Base-by-base conservation (phyloP, 768 basidiomycete genomes). In the Ephemerocybe angulata region DNA sequence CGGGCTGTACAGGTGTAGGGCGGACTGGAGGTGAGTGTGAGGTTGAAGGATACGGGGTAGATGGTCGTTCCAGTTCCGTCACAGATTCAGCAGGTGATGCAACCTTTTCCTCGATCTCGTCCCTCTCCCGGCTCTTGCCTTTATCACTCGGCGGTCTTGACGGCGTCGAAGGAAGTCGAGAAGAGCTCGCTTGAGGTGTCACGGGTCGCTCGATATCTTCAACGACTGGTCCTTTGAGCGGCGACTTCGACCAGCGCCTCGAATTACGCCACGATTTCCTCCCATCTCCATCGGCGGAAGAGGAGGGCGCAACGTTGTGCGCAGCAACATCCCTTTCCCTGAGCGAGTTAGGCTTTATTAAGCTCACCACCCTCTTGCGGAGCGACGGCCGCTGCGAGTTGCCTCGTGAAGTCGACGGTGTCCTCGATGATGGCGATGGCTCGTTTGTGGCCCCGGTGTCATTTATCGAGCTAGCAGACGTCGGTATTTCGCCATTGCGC, bases 161-260 rank as follows among this genome's bases (percentile, higher is more conserved):
- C 25, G 41, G 17, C 47, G 48, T 55, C 17, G 61, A 60, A 19
- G 63, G 53, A 25, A 58, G 53, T 28, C 62, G 53, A 31, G 55
- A 47, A 15, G 53, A 53, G n/a, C 44, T 54, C 25, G 42, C 42
- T 22, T 54, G 56, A 13, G 61, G 53, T 2, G 60, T 54, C 7
- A 57, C 54, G 17, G 58, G 35, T 19, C 10, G 8, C 22, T 50
- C 28, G 27, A 25, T 48, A 15, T 25, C 48, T 13, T 58, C 46
- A 24, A 37, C 29, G 3, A 54, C 24, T 5, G 56, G 53, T 25
- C 42, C 47, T 13, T 63, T 57, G 25, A 54, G 59, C 43, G 59
- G 68, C 10, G 67, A 58, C 55, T 68, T 72, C 12, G 72, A 74
- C 61, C 69, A 71, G 35, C 74, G 67, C 48, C 62, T 67, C 8